phyloP scores from a whole-genome alignment of 208 protist genomes.

The Trypanosoma vivax region DNA sequence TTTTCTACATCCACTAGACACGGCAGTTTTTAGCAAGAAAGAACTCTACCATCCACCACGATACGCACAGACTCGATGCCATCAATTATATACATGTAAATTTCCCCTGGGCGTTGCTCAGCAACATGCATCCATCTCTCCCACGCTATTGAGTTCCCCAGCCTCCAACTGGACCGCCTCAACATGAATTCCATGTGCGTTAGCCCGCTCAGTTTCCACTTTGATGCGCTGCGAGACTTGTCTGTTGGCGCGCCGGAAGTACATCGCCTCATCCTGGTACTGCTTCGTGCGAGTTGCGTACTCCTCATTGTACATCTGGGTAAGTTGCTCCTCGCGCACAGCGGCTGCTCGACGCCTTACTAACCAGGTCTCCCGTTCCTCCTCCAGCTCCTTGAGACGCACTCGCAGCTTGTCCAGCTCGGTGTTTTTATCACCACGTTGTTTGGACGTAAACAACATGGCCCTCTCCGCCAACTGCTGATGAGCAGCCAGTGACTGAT shows the following conservation, averaged over 20 bases:
- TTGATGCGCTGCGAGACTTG: conserved; percentile 91
- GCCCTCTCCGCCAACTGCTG: conserved; percentile 35
- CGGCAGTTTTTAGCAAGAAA: too few relatives aligned
- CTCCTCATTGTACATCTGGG: conserved; percentile 32
- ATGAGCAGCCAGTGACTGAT: conserved; percentile 50
- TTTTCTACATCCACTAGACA: too few relatives aligned
- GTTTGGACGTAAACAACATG: conserved; percentile 84
- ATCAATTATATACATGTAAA: too few relatives aligned
- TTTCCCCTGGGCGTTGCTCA: too few relatives aligned
- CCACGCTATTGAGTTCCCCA: neutral
- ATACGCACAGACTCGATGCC: too few relatives aligned
- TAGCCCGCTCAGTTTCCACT: conserved; percentile 69
- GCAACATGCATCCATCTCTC: too few relatives aligned
- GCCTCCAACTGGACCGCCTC: neutral
- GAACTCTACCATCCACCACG: too few relatives aligned
- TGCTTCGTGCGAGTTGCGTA: conserved; percentile 56
- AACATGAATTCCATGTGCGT: conserved; percentile 9
- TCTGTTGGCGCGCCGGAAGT: conserved; percentile 92
- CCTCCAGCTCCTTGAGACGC: conserved; percentile 18
- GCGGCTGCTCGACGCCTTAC: conserved; percentile 25
- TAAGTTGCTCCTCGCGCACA: conserved; percentile 21
- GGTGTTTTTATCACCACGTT: conserved; percentile 6
- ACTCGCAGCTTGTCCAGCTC: neutral
- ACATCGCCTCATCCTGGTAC: conserved; percentile 92
- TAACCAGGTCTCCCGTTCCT: conserved; percentile 27